Base-by-base conservation (phyloP, 306 rosid genomes). In the Lupinus albus region DNA sequence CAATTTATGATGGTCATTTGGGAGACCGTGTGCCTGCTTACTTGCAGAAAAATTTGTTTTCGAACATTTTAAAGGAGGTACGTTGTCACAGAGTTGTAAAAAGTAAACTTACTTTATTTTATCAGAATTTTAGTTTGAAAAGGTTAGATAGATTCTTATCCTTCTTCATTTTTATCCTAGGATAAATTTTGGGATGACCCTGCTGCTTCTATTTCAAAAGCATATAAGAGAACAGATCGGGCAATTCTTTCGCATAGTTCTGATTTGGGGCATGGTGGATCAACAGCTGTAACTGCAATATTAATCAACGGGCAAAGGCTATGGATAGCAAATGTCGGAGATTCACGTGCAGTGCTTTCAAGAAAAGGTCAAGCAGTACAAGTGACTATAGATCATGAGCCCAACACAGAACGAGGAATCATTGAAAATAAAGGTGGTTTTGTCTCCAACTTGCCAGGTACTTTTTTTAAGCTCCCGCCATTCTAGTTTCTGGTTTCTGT, bases 361-460 rank as follows among this genome's bases (percentile, higher is more conserved):
- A 87, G 78, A 74, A 83, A 78, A 60, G 93, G 98, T 50, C 92
- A 80, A 57, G 96, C 98, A 13, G 55, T 60, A 42, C 98, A 89
- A 73, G 70, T 92, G 98, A 84, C 87, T 44, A 89, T 12, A 20
- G 98, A 92, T 62, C 98, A 92, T 52, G 98, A 92, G 69, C 98
- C 98, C 33, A 86, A 74, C 81, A 86, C 79, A 0, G 98, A 92
- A 72, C 79, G 96, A 15, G 85, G 93, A 51, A 81, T 77, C 79
- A 92, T 92, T 17, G 98, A 92, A 78, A 80, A 70, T 77, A 87
- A 68, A 78, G 98, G 98, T 64, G 98, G 98, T 73, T 92, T 92
- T 71, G 96, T 92, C 82, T 92, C 98, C 51, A 92, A 92, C 84
- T 78, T 92, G 84, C 98, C 98, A 86, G 96, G 98, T 89, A 78